These are phyloP conservation scores for Sporothrix variecibatus DNA, from an alignment of 2,329 filamentous ascomycete genomes.

Conservation along the genomic window DNA sequence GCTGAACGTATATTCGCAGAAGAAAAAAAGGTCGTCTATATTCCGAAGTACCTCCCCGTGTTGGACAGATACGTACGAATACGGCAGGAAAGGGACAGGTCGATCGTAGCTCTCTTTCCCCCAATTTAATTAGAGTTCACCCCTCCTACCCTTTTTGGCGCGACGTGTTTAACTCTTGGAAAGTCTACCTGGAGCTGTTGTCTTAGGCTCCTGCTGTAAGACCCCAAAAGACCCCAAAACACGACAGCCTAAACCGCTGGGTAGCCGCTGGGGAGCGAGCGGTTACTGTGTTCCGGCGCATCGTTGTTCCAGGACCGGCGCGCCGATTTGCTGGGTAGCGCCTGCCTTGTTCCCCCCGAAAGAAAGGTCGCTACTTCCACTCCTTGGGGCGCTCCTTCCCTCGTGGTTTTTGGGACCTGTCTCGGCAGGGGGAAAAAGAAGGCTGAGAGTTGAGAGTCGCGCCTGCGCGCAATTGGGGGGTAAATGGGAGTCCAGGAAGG, in stretches of 20 bases:
- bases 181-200: neutral
- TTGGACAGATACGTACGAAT: neutral
- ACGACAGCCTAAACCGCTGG: neutral
- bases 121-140: slow-evolving; percentile 11
- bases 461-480: neutral
- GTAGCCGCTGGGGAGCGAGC: neutral
- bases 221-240: neutral
- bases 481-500: neutral
- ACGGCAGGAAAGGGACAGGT: neutral
- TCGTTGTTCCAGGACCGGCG: slow-evolving; percentile 23
- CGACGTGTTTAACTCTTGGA: slow-evolving; percentile 20
- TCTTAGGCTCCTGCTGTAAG: neutral
- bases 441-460: slow-evolving; percentile 19
- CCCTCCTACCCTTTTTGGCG: slow-evolving; percentile 29
- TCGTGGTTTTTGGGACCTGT: neutral
- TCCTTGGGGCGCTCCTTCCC: slow-evolving; percentile 4
- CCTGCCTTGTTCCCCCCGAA: neutral
- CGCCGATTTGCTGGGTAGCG: neutral
- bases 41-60: neutral
- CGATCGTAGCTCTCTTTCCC: neutral
- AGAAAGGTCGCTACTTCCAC: neutral
- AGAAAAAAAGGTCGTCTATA: neutral
- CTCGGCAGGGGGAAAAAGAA: slow-evolving; percentile 17
- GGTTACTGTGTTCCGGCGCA: neutral
- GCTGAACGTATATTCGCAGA: neutral